Evolutionary conservation across 352 stramenopile species (phyloP).

Genomic region (Pythium periplocum): DNA sequence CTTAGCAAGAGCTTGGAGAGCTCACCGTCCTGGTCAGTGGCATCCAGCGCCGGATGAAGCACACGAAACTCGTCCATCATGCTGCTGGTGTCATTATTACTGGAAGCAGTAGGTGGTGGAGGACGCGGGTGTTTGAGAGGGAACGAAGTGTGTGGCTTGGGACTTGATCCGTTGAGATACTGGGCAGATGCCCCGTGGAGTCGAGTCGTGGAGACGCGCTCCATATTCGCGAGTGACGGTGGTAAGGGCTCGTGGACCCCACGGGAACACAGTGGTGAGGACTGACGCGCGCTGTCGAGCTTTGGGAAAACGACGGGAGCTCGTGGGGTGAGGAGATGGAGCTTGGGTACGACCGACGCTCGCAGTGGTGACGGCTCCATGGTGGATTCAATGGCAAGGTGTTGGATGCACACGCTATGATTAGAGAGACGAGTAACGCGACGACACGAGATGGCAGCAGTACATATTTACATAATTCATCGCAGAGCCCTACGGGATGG

Average conservation of each 20-base stretch:
- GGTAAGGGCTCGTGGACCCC: constrained; percentile 5
- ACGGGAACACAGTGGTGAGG: constrained; percentile 3
- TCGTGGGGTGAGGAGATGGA: constrained; percentile 7
- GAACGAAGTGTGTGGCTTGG: neutral
- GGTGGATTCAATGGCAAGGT: no score
- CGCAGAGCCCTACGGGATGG: no score
- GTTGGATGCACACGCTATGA: no score
- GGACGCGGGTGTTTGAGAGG: neutral
- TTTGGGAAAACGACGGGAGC: constrained; percentile 7
- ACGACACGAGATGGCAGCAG: no score
- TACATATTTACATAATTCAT: no score
- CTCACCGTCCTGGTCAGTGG: constrained; percentile 48
- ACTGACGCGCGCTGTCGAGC: constrained; percentile 6
- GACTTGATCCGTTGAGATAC: constrained; percentile 5
- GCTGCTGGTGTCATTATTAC: neutral
- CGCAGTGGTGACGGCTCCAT: constrained; percentile 17
- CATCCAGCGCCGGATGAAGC: constrained; percentile 51
- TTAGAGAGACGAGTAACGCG: no score
- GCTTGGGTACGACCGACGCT: constrained; percentile 8
- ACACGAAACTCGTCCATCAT: constrained; percentile 36
- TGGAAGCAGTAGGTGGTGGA: neutral
- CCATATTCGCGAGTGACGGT: constrained; percentile 4
- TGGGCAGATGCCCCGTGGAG: constrained; percentile 9
- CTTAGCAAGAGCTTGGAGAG: constrained; percentile 51
- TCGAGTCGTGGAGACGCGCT: constrained; percentile 9